Conservation (phyloP, 2,329 filamentous ascomycete species). For the Claviceps cyperi region DNA sequence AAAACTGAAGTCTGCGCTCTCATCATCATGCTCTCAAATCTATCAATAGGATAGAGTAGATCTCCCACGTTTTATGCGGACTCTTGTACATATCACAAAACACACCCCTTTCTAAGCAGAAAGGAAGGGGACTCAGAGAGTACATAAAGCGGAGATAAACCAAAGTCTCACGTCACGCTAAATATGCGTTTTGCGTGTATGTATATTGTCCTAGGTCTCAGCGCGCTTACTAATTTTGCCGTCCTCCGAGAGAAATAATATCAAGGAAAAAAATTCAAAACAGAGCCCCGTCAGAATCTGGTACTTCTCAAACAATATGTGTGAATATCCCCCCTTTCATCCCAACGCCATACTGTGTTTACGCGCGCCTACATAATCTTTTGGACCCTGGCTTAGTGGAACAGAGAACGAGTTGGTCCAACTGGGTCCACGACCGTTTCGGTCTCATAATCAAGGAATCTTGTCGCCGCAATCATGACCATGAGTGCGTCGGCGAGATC, state of each 20-base stretch:
- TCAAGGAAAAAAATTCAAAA: not conserved
- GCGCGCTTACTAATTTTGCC: no score
- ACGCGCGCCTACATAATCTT: slow-evolving; percentile 2
- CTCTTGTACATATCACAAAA: no score
- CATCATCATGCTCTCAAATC: no score
- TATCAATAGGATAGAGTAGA: no score
- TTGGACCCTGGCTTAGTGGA: slow-evolving; percentile 19
- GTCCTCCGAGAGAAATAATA: not conserved
- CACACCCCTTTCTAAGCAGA: no score
- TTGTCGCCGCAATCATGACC: slow-evolving; percentile 66
- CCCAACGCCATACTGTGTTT: slow-evolving; percentile 12
- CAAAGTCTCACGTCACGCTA: no score
- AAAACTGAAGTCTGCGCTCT: no score
- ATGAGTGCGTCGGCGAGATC: slow-evolving; percentile 78
- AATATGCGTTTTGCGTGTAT: no score
- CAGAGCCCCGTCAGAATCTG: not conserved
- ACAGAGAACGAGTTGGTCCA: slow-evolving; percentile 21
- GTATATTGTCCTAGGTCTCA: no score
- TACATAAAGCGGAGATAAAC: no score
- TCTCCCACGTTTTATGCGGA: no score
- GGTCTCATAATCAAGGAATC: slow-evolving; percentile 56
- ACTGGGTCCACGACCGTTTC: slow-evolving; percentile 20
- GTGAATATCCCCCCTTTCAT: not conserved
- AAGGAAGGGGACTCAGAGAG: no score
- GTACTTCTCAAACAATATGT: not conserved